A percentile compares a stretch with the other conserved stretches of the same genome.
Evolutionary conservation across 495 filamentous ascomycete species (phyloP).

Genomic region (Penicillium antarcticum): DNA sequence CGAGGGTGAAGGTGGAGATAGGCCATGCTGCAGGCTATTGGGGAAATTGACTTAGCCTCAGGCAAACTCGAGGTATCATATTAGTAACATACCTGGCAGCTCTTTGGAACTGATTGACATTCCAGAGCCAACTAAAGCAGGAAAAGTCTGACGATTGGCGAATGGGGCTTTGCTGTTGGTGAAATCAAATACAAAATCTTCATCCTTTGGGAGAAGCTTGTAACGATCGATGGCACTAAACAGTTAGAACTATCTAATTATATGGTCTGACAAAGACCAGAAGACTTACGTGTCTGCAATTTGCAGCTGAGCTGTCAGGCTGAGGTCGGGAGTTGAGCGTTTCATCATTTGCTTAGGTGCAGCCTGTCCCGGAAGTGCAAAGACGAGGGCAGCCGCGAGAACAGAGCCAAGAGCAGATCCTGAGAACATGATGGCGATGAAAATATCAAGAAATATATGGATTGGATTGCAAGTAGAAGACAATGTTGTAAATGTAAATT

Average conservation of each 20-base stretch:
- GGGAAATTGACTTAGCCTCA: slow-evolving; percentile 1
- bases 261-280: not conserved
- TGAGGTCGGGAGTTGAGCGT: slow-evolving; percentile 19
- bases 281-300: slow-evolving; percentile 22
- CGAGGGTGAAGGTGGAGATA: slow-evolving; percentile 41
- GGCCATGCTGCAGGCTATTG: slow-evolving; percentile 43
- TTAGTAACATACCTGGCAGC: slow-evolving; percentile 31
- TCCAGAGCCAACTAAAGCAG: slow-evolving; percentile 14
- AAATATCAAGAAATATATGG: not conserved
- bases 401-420: slow-evolving; percentile 9
- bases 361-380: slow-evolving; percentile 15
- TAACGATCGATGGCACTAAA: slow-evolving; percentile 33
- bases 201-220: slow-evolving; percentile 30
- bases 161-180: slow-evolving; percentile 9
- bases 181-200: slow-evolving; percentile 46
- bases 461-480: not conserved
- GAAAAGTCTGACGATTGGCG: slow-evolving; percentile 22
- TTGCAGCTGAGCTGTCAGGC: slow-evolving; percentile 20
- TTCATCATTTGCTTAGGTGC: slow-evolving; percentile 12
- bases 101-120: slow-evolving; percentile 22
- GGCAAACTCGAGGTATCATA: not conserved
- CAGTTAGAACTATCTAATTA: not conserved
- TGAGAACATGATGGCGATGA: slow-evolving; percentile 9
- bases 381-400: slow-evolving; percentile 1
- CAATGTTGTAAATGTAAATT: too few species aligned